Percentiles rank a stretch among this genome's conserved stretches.
Evolutionary conservation across 2,329 filamentous ascomycete species (phyloP).

Genomic region (Bisporella sp.): DNA sequence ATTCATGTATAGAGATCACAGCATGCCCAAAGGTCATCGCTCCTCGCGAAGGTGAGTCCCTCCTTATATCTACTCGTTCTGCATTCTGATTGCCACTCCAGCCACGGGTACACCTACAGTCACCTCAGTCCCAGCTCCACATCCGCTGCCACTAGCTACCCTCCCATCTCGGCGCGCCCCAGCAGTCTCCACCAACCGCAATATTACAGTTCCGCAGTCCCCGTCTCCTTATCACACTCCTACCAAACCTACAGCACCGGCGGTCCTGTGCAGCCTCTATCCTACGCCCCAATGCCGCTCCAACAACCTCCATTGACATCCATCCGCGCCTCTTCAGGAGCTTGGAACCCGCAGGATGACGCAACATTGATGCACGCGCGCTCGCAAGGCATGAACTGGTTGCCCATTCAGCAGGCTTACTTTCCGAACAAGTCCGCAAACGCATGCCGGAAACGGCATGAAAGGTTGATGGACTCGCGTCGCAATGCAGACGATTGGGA

Average conservation of each 20-base stretch:
- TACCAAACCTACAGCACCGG: slow-evolving; percentile 9
- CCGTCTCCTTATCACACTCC: not conserved
- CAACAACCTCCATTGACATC: slow-evolving; percentile 10
- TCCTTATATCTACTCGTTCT: not conserved
- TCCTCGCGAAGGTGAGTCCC: slow-evolving; percentile 10
- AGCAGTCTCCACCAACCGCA: not conserved
- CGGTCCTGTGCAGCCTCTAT: slow-evolving; percentile 10
- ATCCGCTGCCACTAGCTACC: slow-evolving; percentile 14
- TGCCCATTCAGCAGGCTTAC: slow-evolving; percentile 67
- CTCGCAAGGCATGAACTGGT: slow-evolving; percentile 74
- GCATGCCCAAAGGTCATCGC: slow-evolving; percentile 23
- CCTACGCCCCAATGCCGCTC: slow-evolving; percentile 5
- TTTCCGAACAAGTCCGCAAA: slow-evolving; percentile 65
- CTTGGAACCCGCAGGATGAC: slow-evolving; percentile 72
- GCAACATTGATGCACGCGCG: slow-evolving; percentile 65
- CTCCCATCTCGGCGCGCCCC: slow-evolving; percentile 10
- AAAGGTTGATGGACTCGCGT: slow-evolving; percentile 68
- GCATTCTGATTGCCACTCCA: not conserved
- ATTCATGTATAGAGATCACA: slow-evolving; percentile 4
- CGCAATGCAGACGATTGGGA: slow-evolving; percentile 60
- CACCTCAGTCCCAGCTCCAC: slow-evolving; percentile 15
- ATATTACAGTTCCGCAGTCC: not conserved
- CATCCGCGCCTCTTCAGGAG: slow-evolving; percentile 50
- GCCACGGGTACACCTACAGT: slow-evolving; percentile 18
- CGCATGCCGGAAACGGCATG: slow-evolving; percentile 84